Percentiles rank a stretch among this genome's conserved stretches.
phyloP scores from a whole-genome alignment of 345 rosid species.

The Aethionema arabicum region DNA sequence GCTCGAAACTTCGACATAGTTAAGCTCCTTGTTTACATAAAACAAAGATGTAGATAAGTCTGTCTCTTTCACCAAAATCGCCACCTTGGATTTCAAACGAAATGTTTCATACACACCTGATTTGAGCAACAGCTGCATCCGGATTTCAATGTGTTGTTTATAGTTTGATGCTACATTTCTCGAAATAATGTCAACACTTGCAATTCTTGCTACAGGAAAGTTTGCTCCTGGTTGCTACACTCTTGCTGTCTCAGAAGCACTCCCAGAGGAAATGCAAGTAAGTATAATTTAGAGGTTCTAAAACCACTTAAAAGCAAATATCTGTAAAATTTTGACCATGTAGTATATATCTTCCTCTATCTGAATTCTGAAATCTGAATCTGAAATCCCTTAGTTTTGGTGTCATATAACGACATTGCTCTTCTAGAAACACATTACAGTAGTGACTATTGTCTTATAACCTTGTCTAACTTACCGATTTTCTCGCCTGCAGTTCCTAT shows the following conservation, averaged over 20 bases:
- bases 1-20: too few species aligned
- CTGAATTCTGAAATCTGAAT: too few species aligned
- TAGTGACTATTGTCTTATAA: slow-evolving; percentile 1
- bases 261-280: slow-evolving; percentile 85
- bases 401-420: not conserved
- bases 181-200: not conserved
- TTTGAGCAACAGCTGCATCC: not conserved
- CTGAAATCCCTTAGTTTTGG: not conserved
- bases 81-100: not conserved
- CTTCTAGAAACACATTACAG: not conserved
- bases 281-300: not conserved
- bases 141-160: slow-evolving; percentile 8
- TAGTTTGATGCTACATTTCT: slow-evolving; percentile 15
- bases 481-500: slow-evolving; percentile 49
- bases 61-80: not conserved
- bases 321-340: too few species aligned
- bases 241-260: slow-evolving; percentile 80
- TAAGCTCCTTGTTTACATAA: too few species aligned
- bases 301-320: too few species aligned
- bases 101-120: not conserved
- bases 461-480: not conserved
- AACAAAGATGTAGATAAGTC: not conserved
- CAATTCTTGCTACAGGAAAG: slow-evolving; percentile 47
- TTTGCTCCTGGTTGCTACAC: slow-evolving; percentile 85
- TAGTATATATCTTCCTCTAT: too few species aligned